Conservation (phyloP, 305 asterid genomes). For the Fraxinus sp. region DNA sequence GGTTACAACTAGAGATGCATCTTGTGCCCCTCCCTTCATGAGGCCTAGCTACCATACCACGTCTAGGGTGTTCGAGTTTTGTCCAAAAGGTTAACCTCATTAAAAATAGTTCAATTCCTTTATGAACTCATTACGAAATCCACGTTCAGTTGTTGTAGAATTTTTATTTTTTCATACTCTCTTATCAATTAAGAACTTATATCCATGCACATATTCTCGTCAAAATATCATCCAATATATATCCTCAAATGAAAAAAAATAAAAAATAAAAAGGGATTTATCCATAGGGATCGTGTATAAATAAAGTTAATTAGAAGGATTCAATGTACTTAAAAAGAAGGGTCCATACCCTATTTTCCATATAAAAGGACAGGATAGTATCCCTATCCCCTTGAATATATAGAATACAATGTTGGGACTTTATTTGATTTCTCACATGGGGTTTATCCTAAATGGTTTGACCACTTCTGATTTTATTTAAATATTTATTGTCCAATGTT, state of each 20-base stretch:
- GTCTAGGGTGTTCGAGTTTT: neutral
- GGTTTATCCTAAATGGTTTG: constrained; percentile 33
- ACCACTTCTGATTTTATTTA: constrained; percentile 31
- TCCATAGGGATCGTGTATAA: constrained; percentile 24
- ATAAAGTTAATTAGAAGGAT: constrained; percentile 29
- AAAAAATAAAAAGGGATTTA: neutral
- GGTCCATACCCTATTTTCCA: constrained; percentile 39
- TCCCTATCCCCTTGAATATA: constrained; percentile 14
- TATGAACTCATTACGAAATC: neutral
- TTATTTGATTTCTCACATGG: constrained; percentile 60
- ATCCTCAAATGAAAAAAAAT: neutral
- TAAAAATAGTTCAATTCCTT: no score
- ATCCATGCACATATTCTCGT: neutral
- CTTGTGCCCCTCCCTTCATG: neutral
- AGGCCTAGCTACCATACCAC: neutral
- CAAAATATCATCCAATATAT: neutral
- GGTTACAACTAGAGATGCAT: neutral
- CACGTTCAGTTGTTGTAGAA: neutral
- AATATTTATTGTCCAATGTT: constrained; percentile 38
- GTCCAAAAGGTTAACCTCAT: neutral
- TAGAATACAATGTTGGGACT: constrained; percentile 34
- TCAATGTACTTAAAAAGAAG: constrained; percentile 45
- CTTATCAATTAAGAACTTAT: neutral
- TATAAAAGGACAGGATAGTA: constrained; percentile 25
- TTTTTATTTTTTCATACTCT: neutral